These are phyloP conservation scores for Diaporthe nobilis DNA, from an alignment of 2,329 filamentous ascomycete genomes.

Conservation along the genomic window DNA sequence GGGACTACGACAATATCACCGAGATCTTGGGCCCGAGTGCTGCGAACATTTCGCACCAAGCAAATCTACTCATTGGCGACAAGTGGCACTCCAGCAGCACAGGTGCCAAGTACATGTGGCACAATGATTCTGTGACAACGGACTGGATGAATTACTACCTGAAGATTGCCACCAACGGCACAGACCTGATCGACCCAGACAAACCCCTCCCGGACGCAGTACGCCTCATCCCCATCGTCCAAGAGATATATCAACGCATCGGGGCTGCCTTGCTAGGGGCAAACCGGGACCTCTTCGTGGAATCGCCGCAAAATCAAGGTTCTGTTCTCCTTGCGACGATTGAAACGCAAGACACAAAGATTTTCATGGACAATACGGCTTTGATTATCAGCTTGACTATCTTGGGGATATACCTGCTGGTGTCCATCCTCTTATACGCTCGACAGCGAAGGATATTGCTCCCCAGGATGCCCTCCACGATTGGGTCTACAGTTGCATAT, in stretches of 20 bases:
- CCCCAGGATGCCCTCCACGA: constrained; percentile 64
- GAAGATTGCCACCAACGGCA: constrained; percentile 46
- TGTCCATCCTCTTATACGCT: constrained; percentile 59
- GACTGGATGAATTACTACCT: constrained; percentile 66
- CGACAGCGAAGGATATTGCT: constrained; percentile 58
- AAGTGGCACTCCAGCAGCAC: neutral
- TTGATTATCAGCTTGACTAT: constrained; percentile 61
- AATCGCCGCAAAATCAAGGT: constrained; percentile 24
- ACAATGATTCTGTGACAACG: constrained; percentile 60
- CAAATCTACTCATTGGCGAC: constrained; percentile 37
- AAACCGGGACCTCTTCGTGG: constrained; percentile 57
- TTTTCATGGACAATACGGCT: constrained; percentile 64
- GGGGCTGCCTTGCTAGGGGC: constrained; percentile 54
- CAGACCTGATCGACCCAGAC: constrained; percentile 51
- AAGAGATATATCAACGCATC: constrained; percentile 46
- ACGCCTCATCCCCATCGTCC: constrained; percentile 40
- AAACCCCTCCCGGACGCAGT: constrained; percentile 44
- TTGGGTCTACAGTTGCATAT: constrained; percentile 63
- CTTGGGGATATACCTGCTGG: constrained; percentile 58
- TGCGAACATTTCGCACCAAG: constrained; percentile 39
- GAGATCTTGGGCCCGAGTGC: constrained; percentile 43
- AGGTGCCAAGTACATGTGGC: constrained; percentile 51
- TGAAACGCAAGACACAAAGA: constrained; percentile 52
- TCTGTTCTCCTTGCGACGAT: constrained; percentile 37
- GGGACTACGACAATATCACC: constrained; percentile 40